Conservation (phyloP, 495 filamentous ascomycete genomes). For the Penicillium alfredii region DNA sequence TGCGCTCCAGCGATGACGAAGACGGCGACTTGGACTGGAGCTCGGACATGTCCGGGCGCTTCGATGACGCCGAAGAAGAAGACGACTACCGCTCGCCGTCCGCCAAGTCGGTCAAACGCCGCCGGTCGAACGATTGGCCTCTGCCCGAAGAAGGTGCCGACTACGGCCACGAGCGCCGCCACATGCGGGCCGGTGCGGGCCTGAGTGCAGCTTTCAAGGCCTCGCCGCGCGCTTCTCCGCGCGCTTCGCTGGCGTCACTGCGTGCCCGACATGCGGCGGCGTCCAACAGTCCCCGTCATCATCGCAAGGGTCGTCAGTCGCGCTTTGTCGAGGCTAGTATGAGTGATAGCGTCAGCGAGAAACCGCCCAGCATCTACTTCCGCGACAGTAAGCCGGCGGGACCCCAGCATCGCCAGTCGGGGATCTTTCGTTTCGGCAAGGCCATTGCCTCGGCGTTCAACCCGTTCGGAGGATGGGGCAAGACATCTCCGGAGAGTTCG, state of each 20-base stretch:
- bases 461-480: slow-evolving; percentile 44
- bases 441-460: slow-evolving; percentile 51
- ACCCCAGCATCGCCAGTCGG: slow-evolving; percentile 28
- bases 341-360: slow-evolving; percentile 66
- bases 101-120: slow-evolving; percentile 38
- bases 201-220: slow-evolving; percentile 9
- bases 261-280: slow-evolving; percentile 15
- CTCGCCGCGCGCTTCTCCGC: slow-evolving; percentile 29
- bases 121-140: slow-evolving; percentile 47
- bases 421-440: slow-evolving; percentile 56
- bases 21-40: slow-evolving; percentile 16
- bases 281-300: slow-evolving; percentile 13
- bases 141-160: slow-evolving; percentile 28
- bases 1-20: slow-evolving; percentile 20
- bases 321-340: slow-evolving; percentile 70
- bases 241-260: slow-evolving; percentile 15
- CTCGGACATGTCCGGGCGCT: slow-evolving; percentile 34
- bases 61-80: slow-evolving; percentile 39
- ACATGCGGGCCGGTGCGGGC: no score
- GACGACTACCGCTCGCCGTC: slow-evolving; percentile 21
- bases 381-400: slow-evolving; percentile 29
- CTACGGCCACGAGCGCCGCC: slow-evolving; percentile 14
- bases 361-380: slow-evolving; percentile 58
- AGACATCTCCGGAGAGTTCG: slow-evolving; percentile 22
- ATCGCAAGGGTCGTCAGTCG: slow-evolving; percentile 41